phyloP scores from a whole-genome alignment of 768 basidiomycete species.

The Candolleomyces eurysporus region DNA sequence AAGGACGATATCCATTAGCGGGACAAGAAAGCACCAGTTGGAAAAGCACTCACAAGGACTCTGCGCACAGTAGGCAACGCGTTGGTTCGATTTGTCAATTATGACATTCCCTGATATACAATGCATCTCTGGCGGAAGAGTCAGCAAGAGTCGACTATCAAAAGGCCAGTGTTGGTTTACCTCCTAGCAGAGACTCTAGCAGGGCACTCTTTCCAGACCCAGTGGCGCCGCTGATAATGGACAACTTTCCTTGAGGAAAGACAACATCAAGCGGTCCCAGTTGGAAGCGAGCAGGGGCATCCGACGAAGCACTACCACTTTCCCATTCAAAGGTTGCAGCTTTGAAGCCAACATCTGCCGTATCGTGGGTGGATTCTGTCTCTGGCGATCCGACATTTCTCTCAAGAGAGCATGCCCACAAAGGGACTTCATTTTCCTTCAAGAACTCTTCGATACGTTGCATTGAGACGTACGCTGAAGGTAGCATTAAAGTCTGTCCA shows the following conservation, averaged over 20 bases:
- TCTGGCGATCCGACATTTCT: not conserved
- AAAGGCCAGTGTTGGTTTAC: conserved; percentile 25
- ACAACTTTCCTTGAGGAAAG: conserved; percentile 58
- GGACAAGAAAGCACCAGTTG: not conserved
- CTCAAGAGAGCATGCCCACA: conserved; percentile 67
- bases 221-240: conserved; percentile 62
- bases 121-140: conserved; percentile 49
- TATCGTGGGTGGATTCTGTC: conserved; percentile 3
- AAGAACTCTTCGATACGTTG: conserved; percentile 76
- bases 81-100: conserved; percentile 54
- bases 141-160: not conserved
- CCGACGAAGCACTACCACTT: conserved; percentile 18
- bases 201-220: conserved; percentile 71
- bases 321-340: conserved; percentile 62
- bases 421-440: conserved; percentile 71
- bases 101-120: conserved; percentile 52
- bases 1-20: not conserved
- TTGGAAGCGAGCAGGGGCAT: conserved; percentile 40
- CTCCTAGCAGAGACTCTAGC: conserved; percentile 63
- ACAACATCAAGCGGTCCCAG: conserved; percentile 55
- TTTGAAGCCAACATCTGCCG: conserved; percentile 48
- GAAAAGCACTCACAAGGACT: conserved; percentile 46
- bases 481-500: conserved; percentile 8
- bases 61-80: conserved; percentile 69
- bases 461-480: conserved; percentile 71